phyloP scores from a whole-genome alignment of 148 eudicot genomes.

The Diospyros lotus region DNA sequence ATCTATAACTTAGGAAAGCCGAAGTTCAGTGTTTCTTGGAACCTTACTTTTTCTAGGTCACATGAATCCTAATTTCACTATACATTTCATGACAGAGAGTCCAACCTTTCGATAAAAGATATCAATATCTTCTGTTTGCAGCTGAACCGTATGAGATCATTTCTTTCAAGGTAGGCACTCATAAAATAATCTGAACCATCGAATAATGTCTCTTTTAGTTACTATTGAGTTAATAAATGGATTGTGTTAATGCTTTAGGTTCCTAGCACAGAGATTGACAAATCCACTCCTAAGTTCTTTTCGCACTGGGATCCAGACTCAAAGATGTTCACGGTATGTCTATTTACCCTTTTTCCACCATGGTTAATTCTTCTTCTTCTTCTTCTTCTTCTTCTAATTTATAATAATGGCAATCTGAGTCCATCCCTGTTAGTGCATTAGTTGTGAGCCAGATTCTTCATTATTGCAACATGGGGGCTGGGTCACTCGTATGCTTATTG shows the following conservation, averaged over 20 bases:
- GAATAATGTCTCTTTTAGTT: neutral
- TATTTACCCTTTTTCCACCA: neutral
- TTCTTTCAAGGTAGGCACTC: constrained; percentile 66
- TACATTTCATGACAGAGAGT: constrained; percentile 51
- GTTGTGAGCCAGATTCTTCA: neutral
- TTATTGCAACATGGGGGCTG: too few species aligned
- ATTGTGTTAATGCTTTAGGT: constrained; percentile 47
- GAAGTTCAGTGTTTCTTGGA: neutral
- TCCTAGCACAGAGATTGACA: constrained; percentile 95
- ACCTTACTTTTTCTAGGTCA: neutral
- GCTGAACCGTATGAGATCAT: constrained; percentile 95
- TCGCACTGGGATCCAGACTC: constrained; percentile 99
- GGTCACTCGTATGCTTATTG: too few species aligned
- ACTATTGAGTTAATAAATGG: neutral
- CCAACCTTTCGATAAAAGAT: constrained; percentile 74
- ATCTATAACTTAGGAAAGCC: neutral
- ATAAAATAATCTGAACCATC: neutral
- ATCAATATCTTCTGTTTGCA: constrained; percentile 88
- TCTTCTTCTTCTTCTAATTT: neutral
- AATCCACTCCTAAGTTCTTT: constrained; percentile 92
- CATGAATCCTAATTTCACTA: neutral
- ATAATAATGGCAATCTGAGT: constrained; percentile 1
- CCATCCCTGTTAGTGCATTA: neutral
- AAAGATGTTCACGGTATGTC: constrained; percentile 83
- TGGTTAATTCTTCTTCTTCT: neutral